Conservation (phyloP, 768 basidiomycete genomes). For the Nidularia pulvinata region DNA sequence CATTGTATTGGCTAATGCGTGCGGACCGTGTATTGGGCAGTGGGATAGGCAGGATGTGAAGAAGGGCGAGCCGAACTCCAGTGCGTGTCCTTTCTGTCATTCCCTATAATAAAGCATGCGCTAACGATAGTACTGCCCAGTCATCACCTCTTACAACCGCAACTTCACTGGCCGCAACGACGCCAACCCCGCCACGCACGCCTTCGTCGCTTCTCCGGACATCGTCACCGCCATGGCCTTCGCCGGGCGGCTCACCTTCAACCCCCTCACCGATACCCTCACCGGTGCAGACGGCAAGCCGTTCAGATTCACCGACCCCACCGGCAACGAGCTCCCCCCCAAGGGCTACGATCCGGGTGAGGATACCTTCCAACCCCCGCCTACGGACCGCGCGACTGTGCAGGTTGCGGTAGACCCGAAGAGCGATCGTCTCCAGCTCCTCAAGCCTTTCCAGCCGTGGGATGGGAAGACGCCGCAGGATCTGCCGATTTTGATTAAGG, state of each 20-base stretch:
- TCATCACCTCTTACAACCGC: slow-evolving; percentile 99
- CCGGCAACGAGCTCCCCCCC: slow-evolving; percentile 92
- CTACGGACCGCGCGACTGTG: slow-evolving; percentile 80
- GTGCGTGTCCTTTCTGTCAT: slow-evolving; percentile 39
- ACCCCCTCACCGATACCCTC: slow-evolving; percentile 92
- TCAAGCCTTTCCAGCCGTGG: slow-evolving; percentile 90
- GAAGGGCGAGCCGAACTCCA: slow-evolving; percentile 97
- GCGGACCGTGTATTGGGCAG: slow-evolving; percentile 99
- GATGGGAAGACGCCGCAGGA: slow-evolving; percentile 90
- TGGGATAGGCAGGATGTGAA: slow-evolving; percentile 98
- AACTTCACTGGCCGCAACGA: slow-evolving; percentile 99
- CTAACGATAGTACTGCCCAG: slow-evolving; percentile 29
- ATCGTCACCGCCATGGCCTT: slow-evolving; percentile 97
- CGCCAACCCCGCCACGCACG: slow-evolving; percentile 98
- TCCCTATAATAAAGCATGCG: neutral
- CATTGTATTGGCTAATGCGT: slow-evolving; percentile 95
- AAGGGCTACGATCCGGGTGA: slow-evolving; percentile 96
- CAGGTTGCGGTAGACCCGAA: slow-evolving; percentile 83
- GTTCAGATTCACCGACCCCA: slow-evolving; percentile 96
- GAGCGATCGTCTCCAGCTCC: slow-evolving; percentile 89
- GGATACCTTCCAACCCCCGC: slow-evolving; percentile 97
- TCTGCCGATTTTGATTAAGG: slow-evolving; percentile 97
- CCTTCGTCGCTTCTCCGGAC: slow-evolving; percentile 92
- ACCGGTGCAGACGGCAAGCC: slow-evolving; percentile 90
- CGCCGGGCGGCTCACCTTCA: slow-evolving; percentile 93